phyloP scores from a whole-genome alignment of 495 filamentous ascomycete species.

The Aspergillus asperescens region DNA sequence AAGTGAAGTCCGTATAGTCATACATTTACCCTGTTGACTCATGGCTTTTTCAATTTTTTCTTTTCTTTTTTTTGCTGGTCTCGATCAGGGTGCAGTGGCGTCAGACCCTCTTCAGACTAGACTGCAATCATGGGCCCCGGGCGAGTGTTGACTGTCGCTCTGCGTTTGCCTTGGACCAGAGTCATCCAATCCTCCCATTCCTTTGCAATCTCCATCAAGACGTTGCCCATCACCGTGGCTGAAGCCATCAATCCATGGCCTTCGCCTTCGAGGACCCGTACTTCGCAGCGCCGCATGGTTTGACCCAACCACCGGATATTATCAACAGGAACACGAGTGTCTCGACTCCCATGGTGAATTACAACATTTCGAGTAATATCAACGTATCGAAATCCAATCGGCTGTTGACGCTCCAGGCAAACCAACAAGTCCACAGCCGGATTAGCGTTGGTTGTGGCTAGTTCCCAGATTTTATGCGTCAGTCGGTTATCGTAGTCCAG shows the following conservation, averaged over 20 bases:
- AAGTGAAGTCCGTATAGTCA: neutral
- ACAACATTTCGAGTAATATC: constrained; percentile 87
- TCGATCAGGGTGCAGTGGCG: neutral
- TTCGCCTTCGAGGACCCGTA: constrained; percentile 85
- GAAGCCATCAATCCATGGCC: constrained; percentile 97
- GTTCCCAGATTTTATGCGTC: constrained; percentile 88
- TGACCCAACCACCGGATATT: constrained; percentile 94
- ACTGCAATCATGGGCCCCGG: constrained; percentile 19
- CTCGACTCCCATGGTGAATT: constrained; percentile 89
- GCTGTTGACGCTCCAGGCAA: constrained; percentile 83
- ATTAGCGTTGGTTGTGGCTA: constrained; percentile 88
- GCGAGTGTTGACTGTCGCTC: constrained; percentile 28
- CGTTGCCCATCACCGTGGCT: constrained; percentile 83
- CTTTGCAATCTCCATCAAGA: constrained; percentile 84
- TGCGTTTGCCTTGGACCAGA: constrained; percentile 50
- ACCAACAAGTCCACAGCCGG: constrained; percentile 89
- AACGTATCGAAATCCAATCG: constrained; percentile 94
- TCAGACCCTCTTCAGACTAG: constrained; percentile 3
- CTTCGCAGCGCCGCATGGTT: constrained; percentile 88
- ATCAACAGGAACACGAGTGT: constrained; percentile 88
- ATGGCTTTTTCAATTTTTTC: neutral
- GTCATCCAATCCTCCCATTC: constrained; percentile 95
- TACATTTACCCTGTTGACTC: neutral
- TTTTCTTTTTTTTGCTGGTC: neutral
- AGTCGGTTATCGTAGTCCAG: constrained; percentile 77